A percentile compares a stretch with the other conserved stretches of the same genome.
Evolutionary conservation across 805 yeast species (phyloP).

Genomic region (Yarrowia sp.): DNA sequence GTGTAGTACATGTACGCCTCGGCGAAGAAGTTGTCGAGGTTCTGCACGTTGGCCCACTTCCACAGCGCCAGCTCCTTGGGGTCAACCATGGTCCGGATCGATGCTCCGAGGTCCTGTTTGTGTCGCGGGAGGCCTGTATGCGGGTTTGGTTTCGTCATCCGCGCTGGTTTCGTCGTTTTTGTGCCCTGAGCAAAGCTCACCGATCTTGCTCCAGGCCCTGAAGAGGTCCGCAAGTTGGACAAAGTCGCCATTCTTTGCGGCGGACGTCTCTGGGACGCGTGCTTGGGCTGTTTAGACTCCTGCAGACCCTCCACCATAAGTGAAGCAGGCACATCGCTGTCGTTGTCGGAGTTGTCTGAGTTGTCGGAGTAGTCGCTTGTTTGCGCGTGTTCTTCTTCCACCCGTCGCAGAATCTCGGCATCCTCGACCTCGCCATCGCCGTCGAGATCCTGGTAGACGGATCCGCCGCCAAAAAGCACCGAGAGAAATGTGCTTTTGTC

Average conservation of each 20-base stretch:
- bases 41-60: slow-evolving; percentile 95
- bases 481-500: slow-evolving; percentile 22
- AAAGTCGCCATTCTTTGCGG: not conserved
- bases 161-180: not conserved
- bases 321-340: slow-evolving; percentile 8
- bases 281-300: not conserved
- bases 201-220: not conserved
- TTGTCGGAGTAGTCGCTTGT: not conserved
- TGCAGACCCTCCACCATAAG: not conserved
- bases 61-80: slow-evolving; percentile 60
- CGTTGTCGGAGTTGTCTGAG: not conserved
- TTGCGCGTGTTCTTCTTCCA: not conserved
- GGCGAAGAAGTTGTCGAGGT: slow-evolving; percentile 79
- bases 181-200: slow-evolving; percentile 12
- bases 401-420: slow-evolving; percentile 16
- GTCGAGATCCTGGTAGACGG: slow-evolving; percentile 18
- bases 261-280: too few relatives aligned
- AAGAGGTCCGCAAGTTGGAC: not conserved
- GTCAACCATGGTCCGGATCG: slow-evolving; percentile 15
- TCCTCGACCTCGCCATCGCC: slow-evolving; percentile 15
- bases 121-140: not conserved
- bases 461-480: slow-evolving; percentile 15
- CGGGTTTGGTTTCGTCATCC: too few relatives aligned
- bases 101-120: slow-evolving; percentile 15
- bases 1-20: slow-evolving; percentile 80